Evolutionary conservation across 2,329 filamentous ascomycete genomes (phyloP), one percentile per base, ranked within the genome.

Genomic region (Epichloe amarillans): DNA sequence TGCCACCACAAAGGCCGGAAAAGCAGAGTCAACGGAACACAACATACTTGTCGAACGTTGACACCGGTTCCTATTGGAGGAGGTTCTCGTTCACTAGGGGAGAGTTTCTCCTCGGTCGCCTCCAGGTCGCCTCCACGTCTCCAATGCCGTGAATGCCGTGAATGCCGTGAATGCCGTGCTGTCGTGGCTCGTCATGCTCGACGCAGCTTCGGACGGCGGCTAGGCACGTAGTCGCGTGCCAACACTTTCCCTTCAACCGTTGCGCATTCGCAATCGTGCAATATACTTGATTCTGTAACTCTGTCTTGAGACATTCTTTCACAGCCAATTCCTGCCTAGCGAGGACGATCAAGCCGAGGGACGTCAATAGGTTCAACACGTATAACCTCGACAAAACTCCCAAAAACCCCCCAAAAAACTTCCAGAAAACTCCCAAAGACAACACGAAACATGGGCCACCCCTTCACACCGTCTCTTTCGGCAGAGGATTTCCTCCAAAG

Each of bases 401-500:
- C 8, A 30, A 10, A 30, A 10, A 8, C 36, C n/a, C 3, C 7
- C 3, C n/a, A 30, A 26, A 26, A 30, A 30, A 10, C 36, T 12
- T 4, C 7, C 3, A 39, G n/a, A 39, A 21, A 40, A 39, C 39
- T 17, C 7, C 4, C 3, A 40, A 39, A 15, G 21, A 39, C 8
- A 40, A 19, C 19, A 35, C 47, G 23, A 2, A 38, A 43, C 40
- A 50, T 50, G 48, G n/a, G n/a, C n/a, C 36, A 35, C 33, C 23
- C 35, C 11, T 7, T 40, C 37, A 39, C 30, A 35, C 21, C 35
- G 26, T 49, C 35, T 10, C n/a, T 33, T 10, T 47, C 54, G 21
- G 40, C 47, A 7, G 58, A 60, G 19, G 56, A 55, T 12, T 66
- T 66, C 47, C 51, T 50, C 15, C 50, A 50, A 2, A 57, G 50